Base-by-base conservation (phyloP, 768 basidiomycete genomes). In the Tylopilus cervinicoccineus region DNA sequence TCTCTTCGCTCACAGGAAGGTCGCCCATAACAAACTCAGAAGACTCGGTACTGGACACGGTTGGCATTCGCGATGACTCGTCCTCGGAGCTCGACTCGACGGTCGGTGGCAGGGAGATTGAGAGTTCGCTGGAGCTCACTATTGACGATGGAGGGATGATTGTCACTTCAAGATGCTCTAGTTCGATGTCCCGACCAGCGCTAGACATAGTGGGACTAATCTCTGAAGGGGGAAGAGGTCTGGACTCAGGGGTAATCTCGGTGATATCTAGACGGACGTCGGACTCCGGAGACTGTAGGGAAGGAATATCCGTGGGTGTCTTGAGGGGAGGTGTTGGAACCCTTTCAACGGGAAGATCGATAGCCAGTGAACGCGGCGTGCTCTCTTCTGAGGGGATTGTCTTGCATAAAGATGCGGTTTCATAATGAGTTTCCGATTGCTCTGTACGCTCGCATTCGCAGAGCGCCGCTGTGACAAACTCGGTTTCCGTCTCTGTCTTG, bases 371-470 rank as follows among this genome's bases (percentile, higher is more conserved):
- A 43, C 56, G 57, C 1, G 66, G 66, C 0, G 68, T 66, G 38
- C 58, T 66, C 20, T 38, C 64, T 39, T 68, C 64, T n/a, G 70
- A 66, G 16, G 70, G 65, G 13, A 71, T 68, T 17, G 70, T 69
- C 52, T 44, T 58, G 56, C 68, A 68, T n/a, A 67, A 4, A 9
- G 67, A 69, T 1, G 76, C 82, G 6, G 80, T 83, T 51, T 73
- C 69, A 45, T 75, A 84, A 2, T 66, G 61, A 4, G 79, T 82
- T 43, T 74, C 69, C 50, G 77, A 84, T 29, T 47, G 50, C 34
- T 58, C 64, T 4, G 55, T 49, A 27, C 36, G 52, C 26, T 56
- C 51, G 38, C 62, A 64, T 45, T 66, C 60, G n/a, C 76, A 73
- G 13, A 64, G 12, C 37, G 76, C 75, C 5, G 78, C 79, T 2